Evolutionary conservation across 2,329 filamentous ascomycete genomes (phyloP), one percentile per base, ranked within the genome.

Genomic region (Cercospora zeae-maydis): DNA sequence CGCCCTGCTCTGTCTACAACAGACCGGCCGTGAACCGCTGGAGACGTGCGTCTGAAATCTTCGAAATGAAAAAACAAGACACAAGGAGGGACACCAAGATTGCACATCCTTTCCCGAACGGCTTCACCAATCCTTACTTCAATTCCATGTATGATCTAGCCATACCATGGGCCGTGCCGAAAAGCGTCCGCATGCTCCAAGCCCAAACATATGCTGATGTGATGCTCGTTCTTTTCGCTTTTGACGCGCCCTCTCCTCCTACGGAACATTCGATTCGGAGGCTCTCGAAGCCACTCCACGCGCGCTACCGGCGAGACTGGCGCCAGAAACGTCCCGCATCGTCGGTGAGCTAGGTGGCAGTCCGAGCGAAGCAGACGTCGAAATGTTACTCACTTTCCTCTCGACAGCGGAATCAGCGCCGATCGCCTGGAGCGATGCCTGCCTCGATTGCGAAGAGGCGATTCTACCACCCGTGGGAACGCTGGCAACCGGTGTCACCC

Each of bases 401-500:
- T 64, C 61, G 7, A 69, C 63, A 8, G 53, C 57, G 39, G 49
- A 39, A 3, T 60, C 54, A 6, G 63, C 39, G 27, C 58, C 58
- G 36, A 42, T 56, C 5, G 30, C 19, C 27, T 60, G 62, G 11
- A 61, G 61, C 30, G 58, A 64, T 39, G 55, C 53, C 45, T 68
- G 62, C 33, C 58, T 54, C 16, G 52, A 58, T 60, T 66, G 64
- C 19, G 59, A 45, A 45, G 39, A 65, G 31, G 62, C 62, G 37
- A 65, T 67, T 45, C 66, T 61, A 24, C 73, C 73, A 57, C 74
- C 73, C 58, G 64, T 67, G n/a, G 74, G 73, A 9, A 75, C 72
- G 56, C 68, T 63, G n/a, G 66, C 67, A 3, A 73, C 67, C 14
- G 74, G 74, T 39, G 74, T 76, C n/a, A 76, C 72, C 14, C 74